A percentile compares a stretch with the other conserved stretches of the same genome.
These are phyloP conservation scores for Durotheca rogersii DNA, from an alignment of 495 filamentous ascomycete genomes.

Conservation along the genomic window DNA sequence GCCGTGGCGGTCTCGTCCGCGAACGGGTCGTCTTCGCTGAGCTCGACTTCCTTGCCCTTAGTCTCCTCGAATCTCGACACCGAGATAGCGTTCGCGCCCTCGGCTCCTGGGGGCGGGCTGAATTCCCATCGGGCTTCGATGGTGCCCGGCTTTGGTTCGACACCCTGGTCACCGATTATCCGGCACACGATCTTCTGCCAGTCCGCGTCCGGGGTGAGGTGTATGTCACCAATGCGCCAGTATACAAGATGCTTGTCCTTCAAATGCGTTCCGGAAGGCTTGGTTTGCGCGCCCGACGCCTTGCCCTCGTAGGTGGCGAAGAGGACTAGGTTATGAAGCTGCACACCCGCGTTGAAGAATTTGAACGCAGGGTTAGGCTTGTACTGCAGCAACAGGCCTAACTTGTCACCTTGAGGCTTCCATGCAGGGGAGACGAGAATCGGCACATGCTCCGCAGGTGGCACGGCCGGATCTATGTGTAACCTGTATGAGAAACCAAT, in stretches of 20 bases:
- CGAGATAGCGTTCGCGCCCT: constrained; percentile 61
- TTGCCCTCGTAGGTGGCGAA: constrained; percentile 75
- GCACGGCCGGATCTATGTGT: constrained; percentile 66
- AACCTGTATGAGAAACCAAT: constrained; percentile 95
- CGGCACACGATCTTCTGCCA: constrained; percentile 74
- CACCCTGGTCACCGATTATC: constrained; percentile 70
- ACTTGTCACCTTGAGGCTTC: constrained; percentile 79
- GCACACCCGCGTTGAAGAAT: constrained; percentile 46
- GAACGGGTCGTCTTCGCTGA: constrained; percentile 39
- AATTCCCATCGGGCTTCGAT: constrained; percentile 83
- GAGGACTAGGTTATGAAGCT: constrained; percentile 77
- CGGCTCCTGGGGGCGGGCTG: constrained; percentile 40
- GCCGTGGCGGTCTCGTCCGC: constrained; percentile 46
- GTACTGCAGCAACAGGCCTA: constrained; percentile 81
- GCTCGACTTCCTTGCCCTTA: constrained; percentile 41
- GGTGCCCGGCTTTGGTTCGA: constrained; percentile 69
- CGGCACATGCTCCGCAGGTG: constrained; percentile 60
- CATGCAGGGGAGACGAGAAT: constrained; percentile 76
- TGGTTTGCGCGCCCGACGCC: constrained; percentile 66
- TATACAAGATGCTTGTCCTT: constrained; percentile 84
- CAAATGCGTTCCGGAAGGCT: constrained; percentile 75
- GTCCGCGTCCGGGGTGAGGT: constrained; percentile 54
- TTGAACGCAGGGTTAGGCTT: constrained; percentile 74
- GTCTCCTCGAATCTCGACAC: constrained; percentile 52
- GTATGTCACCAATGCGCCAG: constrained; percentile 85